phyloP scores from a whole-genome alignment of 352 stramenopile genomes.

The Globisporangium echinulatum region DNA sequence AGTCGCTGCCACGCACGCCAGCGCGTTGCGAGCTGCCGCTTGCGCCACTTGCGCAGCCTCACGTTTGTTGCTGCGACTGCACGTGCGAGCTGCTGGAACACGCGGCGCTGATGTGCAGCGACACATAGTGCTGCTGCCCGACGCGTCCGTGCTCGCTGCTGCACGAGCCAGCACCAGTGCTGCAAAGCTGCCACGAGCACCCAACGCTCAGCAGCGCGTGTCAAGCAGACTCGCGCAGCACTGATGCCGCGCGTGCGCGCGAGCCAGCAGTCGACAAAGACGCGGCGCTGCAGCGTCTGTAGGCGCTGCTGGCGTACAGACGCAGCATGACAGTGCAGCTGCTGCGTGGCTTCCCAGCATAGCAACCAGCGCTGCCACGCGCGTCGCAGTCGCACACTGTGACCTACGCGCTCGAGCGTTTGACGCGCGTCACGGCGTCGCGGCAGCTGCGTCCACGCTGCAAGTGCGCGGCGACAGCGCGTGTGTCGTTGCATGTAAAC shows the following conservation, averaged over 20 bases:
- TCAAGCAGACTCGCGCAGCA: not conserved
- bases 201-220: too few species aligned
- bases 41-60: not conserved
- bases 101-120: not conserved
- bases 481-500: not conserved
- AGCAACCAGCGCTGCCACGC: not conserved
- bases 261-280: slow-evolving; percentile 1
- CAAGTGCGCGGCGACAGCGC: not conserved
- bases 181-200: not conserved
- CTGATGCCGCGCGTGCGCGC: not conserved
- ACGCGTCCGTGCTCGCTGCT: too few species aligned
- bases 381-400: not conserved
- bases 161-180: not conserved
- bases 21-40: not conserved
- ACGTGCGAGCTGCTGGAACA: not conserved
- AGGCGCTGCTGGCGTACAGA: not conserved
- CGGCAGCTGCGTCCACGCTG: slow-evolving; percentile 1
- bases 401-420: not conserved
- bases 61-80: not conserved
- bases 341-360: not conserved
- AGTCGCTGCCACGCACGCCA: slow-evolving; percentile 3
- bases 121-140: not conserved
- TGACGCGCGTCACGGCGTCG: not conserved
- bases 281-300: not conserved
- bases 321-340: not conserved